Conservation (phyloP, 345 rosid genomes). For the Streptanthus diversifolius region DNA sequence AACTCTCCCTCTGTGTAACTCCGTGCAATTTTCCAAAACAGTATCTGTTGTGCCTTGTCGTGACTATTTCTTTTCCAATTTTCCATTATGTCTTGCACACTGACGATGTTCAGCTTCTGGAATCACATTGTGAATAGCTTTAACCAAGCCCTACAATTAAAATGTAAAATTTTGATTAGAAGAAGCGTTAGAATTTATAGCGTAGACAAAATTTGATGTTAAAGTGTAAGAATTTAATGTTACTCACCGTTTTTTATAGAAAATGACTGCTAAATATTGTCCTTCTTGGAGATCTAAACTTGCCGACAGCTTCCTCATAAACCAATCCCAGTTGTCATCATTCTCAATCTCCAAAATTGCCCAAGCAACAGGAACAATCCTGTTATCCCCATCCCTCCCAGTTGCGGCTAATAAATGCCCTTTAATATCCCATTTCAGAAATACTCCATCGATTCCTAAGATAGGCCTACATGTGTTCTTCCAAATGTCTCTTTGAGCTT, state of each 20-base stretch:
- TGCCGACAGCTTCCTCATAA: not conserved
- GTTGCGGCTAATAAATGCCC: not conserved
- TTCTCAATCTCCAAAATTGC: not conserved
- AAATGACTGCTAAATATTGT: not conserved
- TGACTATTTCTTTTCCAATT: not conserved
- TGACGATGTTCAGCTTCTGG: not conserved
- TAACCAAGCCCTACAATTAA: not conserved
- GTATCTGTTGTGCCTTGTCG: not conserved
- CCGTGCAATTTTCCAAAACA: not conserved
- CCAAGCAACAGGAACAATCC: not conserved
- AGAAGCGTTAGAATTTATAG: no score
- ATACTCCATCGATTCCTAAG: not conserved
- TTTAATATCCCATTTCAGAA: not conserved
- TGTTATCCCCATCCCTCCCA: not conserved
- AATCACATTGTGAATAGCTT: not conserved
- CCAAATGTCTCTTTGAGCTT: not conserved
- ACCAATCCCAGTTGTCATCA: not conserved
- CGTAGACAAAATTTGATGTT: no score
- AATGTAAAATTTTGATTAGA: no score
- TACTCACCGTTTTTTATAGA: not conserved
- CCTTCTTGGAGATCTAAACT: not conserved
- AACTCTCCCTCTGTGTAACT: not conserved
- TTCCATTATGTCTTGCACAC: not conserved
- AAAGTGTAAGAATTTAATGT: no score
- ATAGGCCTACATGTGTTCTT: not conserved